Evolutionary conservation across 2,329 filamentous ascomycete genomes (phyloP), one percentile per base, ranked within the genome.

Genomic region (Verticillium nonalfalfae): DNA sequence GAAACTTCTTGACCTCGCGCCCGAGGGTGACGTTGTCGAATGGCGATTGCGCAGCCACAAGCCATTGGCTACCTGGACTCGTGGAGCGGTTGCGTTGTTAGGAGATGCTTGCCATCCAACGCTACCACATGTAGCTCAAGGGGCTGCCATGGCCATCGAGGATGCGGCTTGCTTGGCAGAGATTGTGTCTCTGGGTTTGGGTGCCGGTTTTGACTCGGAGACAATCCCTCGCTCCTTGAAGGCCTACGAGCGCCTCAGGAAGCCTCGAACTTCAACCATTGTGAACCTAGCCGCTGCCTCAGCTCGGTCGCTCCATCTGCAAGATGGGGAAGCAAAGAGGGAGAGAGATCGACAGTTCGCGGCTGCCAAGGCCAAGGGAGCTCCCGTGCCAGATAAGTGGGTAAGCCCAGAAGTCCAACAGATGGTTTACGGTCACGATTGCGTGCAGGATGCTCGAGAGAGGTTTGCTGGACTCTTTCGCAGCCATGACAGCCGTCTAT

Each of bases 81-180:
- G 82, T 40, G 79, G 79, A 11, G 75, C 74, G 52, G 81, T 83
- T 1, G 81, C 79, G 2, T 76, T 89, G 14, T 70, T 87, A 6
- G 87, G 87, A 45, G 87, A 90, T 67, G 81, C 86, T 1, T 88
- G 85, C 69, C 86, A 90, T 68, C 85, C 86, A 1, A 89, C 86
- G n/a, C 80, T 90, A 56, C 87, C 86, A 0, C 86, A 90, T 68
- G 78, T 89, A 4, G 85, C 82, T 40, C 86, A 89, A 72, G 87
- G 87, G 35, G 86, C 87, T 7, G 85, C 86, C 10, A 86, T 87
- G 76, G 85, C 86, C 4, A 85, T 88, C 55, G 87, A 90, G 71
- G 87, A 90, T 66, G 86, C 83, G 1, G 85, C 82, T 1, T 58
- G 35, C 33, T 11, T 58, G 10, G 56, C 56, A 36, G 56, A 58